phyloP scores from a whole-genome alignment of 768 basidiomycete species.

The Rhizopogon rudus region DNA sequence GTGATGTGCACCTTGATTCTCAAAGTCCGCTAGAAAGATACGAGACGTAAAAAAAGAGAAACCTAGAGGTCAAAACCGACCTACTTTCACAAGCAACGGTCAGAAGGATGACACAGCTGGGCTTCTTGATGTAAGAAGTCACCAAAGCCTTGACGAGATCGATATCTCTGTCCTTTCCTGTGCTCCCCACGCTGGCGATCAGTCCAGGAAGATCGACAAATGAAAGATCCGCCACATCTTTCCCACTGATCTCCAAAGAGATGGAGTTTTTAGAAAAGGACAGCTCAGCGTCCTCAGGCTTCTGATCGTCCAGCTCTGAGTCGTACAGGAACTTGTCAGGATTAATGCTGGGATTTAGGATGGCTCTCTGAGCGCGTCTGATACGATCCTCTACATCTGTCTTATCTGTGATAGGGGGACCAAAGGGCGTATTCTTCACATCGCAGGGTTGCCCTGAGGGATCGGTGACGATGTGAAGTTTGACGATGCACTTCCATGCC shows the following conservation, averaged over 20 bases:
- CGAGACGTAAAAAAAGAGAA: slow-evolving; percentile 20
- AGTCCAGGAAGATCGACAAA: slow-evolving; percentile 65
- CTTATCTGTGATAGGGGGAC: slow-evolving; percentile 44
- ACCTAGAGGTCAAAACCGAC: not conserved
- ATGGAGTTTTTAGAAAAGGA: slow-evolving; percentile 55
- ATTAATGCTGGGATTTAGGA: slow-evolving; percentile 48
- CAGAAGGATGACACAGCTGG: slow-evolving; percentile 65
- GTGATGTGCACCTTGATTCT: slow-evolving; percentile 73
- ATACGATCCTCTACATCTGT: slow-evolving; percentile 60
- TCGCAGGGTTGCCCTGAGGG: slow-evolving; percentile 31
- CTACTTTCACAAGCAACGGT: slow-evolving; percentile 47
- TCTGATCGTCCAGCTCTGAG: not conserved
- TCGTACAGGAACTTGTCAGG: slow-evolving; percentile 10
- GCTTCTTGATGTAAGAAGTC: slow-evolving; percentile 53
- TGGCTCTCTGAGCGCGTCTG: slow-evolving; percentile 58
- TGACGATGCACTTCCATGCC: slow-evolving; percentile 48
- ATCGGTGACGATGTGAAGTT: slow-evolving; percentile 41
- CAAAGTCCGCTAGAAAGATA: slow-evolving; percentile 60
- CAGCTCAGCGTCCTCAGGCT: slow-evolving; percentile 11
- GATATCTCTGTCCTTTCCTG: slow-evolving; percentile 52
- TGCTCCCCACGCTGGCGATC: slow-evolving; percentile 49
- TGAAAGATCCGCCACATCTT: slow-evolving; percentile 56
- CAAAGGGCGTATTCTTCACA: slow-evolving; percentile 38
- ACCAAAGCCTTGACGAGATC: slow-evolving; percentile 57
- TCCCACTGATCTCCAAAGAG: slow-evolving; percentile 54